phyloP scores from a whole-genome alignment of 208 protist genomes.

The Herpetomonas samuelpessoai region DNA sequence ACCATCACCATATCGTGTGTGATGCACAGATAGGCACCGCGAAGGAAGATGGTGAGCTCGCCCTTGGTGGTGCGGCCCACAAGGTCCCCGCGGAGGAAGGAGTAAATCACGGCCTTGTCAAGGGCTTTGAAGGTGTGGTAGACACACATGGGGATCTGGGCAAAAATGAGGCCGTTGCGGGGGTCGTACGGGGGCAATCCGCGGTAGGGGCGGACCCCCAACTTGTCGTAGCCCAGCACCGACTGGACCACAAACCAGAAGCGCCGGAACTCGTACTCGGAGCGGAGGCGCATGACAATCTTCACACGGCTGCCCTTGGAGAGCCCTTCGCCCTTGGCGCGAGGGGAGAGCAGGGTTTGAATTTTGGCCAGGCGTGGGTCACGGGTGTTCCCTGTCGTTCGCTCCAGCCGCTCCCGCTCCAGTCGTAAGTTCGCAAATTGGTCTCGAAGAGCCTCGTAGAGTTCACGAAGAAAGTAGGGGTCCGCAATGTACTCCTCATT shows the following conservation, averaged over 20 bases:
- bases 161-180: slow-evolving; percentile 63
- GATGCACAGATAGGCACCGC: slow-evolving; percentile 53
- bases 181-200: slow-evolving; percentile 75
- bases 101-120: slow-evolving; percentile 64
- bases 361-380: slow-evolving; percentile 14
- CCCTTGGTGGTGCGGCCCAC: slow-evolving; percentile 37
- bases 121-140: slow-evolving; percentile 65
- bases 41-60: slow-evolving; percentile 30
- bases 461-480: slow-evolving; percentile 47
- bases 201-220: slow-evolving; percentile 45
- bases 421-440: slow-evolving; percentile 46
- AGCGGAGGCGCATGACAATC: slow-evolving; percentile 46
- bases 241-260: slow-evolving; percentile 61
- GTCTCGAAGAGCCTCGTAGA: slow-evolving; percentile 67
- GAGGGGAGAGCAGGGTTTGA: slow-evolving; percentile 58
- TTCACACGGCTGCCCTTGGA: slow-evolving; percentile 29
- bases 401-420: slow-evolving; percentile 35
- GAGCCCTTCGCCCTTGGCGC: slow-evolving; percentile 13
- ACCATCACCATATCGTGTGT: slow-evolving; percentile 67
- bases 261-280: slow-evolving; percentile 57
- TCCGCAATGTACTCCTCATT: slow-evolving; percentile 53
- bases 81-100: slow-evolving; percentile 49
- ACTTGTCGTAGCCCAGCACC: slow-evolving; percentile 71
- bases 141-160: slow-evolving; percentile 56
- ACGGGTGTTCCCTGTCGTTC: not conserved